phyloP scores from a whole-genome alignment of 2,329 filamentous ascomycete species.

The Dendrostoma leiphaemia region DNA sequence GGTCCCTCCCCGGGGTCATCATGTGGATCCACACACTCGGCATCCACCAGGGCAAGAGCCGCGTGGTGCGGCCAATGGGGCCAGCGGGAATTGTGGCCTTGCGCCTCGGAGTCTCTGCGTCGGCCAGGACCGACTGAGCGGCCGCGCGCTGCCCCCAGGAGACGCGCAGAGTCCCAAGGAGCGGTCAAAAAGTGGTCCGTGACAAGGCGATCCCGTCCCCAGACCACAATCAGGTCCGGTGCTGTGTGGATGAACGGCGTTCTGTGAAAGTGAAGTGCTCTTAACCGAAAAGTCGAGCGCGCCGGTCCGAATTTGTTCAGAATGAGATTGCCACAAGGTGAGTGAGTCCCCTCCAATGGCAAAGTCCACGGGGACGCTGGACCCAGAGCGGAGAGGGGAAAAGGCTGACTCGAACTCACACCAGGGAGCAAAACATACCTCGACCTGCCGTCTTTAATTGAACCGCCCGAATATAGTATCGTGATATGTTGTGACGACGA shows the following conservation, averaged over 20 bases:
- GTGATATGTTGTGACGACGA: constrained; percentile 19
- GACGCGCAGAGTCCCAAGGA: constrained; percentile 2
- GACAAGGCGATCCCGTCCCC: constrained; percentile 9
- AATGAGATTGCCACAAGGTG: constrained; percentile 20
- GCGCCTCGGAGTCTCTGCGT: not conserved
- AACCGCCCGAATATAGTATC: constrained; percentile 18
- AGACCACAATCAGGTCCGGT: constrained; percentile 16
- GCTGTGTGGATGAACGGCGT: constrained; percentile 7
- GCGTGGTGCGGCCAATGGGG: constrained; percentile 7
- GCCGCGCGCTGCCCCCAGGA: not conserved
- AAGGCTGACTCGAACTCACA: constrained; percentile 8
- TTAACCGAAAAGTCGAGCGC: not conserved
- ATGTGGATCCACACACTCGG: not conserved
- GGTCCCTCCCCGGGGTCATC: not conserved
- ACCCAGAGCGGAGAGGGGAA: too few species aligned
- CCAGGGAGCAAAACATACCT: constrained; percentile 19
- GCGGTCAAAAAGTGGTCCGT: constrained; percentile 19
- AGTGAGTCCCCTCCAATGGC: not conserved
- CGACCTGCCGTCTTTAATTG: constrained; percentile 18
- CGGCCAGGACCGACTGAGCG: not conserved
- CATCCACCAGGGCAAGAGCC: not conserved
- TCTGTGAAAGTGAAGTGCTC: constrained; percentile 2
- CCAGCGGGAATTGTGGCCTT: constrained; percentile 4
- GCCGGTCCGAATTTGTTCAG: constrained; percentile 10
- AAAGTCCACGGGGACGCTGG: too few species aligned